Evolutionary conservation across 805 yeast species (phyloP).

Genomic region (Candida yuanshanica): DNA sequence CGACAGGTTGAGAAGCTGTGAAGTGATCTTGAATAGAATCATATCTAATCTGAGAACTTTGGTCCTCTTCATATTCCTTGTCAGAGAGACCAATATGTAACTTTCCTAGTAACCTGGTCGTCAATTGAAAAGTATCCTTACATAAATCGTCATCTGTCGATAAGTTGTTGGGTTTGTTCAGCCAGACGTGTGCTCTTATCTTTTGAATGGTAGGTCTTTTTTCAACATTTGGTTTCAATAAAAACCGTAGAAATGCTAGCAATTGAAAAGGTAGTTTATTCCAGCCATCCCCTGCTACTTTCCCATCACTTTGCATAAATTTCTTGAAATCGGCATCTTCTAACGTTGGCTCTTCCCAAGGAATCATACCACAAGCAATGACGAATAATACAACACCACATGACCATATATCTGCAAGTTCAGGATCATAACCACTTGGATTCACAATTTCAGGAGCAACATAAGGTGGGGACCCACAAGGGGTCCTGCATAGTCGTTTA

Average conservation of each 20-base stretch:
- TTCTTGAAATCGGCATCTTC: slow-evolving; percentile 43
- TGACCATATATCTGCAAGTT: slow-evolving; percentile 61
- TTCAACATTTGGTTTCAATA: slow-evolving; percentile 44
- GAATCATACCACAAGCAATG: slow-evolving; percentile 57
- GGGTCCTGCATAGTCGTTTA: slow-evolving; percentile 40
- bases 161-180: slow-evolving; percentile 36
- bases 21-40: slow-evolving; percentile 19
- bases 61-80: slow-evolving; percentile 30
- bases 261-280: slow-evolving; percentile 41
- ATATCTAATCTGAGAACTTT: slow-evolving; percentile 16
- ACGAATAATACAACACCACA: slow-evolving; percentile 62
- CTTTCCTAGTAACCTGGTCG: slow-evolving; percentile 44
- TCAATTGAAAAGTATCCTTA: slow-evolving; percentile 44
- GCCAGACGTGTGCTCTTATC: slow-evolving; percentile 54
- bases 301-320: slow-evolving; percentile 41
- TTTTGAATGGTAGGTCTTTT: slow-evolving; percentile 36
- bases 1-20: slow-evolving; percentile 43
- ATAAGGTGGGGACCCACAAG: slow-evolving; percentile 73
- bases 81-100: slow-evolving; percentile 50
- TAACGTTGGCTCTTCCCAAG: slow-evolving; percentile 62
- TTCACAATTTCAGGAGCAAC: slow-evolving; percentile 67
- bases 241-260: slow-evolving; percentile 45
- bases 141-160: slow-evolving; percentile 45
- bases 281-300: slow-evolving; percentile 48
- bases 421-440: slow-evolving; percentile 47